phyloP scores from a whole-genome alignment of 2,329 filamentous ascomycete genomes.

The Colletotrichum magnum region DNA sequence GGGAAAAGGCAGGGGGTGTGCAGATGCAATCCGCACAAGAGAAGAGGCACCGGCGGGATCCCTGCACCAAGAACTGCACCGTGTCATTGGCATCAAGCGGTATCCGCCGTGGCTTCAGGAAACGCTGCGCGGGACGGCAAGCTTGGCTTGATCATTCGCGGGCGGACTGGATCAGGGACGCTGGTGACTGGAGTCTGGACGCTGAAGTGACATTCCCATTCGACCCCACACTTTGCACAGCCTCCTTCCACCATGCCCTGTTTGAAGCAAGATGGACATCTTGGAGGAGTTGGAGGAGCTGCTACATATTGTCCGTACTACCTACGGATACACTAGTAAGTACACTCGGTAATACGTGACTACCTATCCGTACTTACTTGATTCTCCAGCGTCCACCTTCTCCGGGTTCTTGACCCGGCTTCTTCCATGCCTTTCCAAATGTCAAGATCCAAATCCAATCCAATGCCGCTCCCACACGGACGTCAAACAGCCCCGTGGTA shows the following conservation, averaged over 20 bases:
- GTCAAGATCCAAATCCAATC: background rate
- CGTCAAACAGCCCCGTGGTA: background rate
- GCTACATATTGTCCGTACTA: slow-evolving; percentile 1
- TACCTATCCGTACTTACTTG: background rate
- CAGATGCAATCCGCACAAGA: background rate
- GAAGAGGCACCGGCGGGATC: slow-evolving; percentile 2
- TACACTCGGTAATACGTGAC: no score
- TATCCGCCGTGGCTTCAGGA: slow-evolving; percentile 34
- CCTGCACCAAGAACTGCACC: slow-evolving; percentile 9
- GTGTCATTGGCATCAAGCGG: slow-evolving; percentile 21
- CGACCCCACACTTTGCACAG: slow-evolving; percentile 42
- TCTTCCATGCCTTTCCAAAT: slow-evolving; percentile 2
- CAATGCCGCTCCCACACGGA: slow-evolving; percentile 4
- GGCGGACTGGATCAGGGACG: slow-evolving; percentile 26
- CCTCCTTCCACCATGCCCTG: slow-evolving; percentile 40
- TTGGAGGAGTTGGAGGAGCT: slow-evolving; percentile 31
- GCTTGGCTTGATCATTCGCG: slow-evolving; percentile 33
- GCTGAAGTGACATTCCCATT: slow-evolving; percentile 32
- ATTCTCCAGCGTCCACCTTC: slow-evolving; percentile 38
- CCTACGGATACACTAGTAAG: no score
- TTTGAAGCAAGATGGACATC: slow-evolving; percentile 41
- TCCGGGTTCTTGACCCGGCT: slow-evolving; percentile 39
- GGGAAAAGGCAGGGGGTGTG: background rate
- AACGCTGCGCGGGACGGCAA: slow-evolving; percentile 34
- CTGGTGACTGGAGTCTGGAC: background rate